Evolutionary conservation across 2,329 filamentous ascomycete genomes (phyloP).

Genomic region (Talaromyces marneffei): DNA sequence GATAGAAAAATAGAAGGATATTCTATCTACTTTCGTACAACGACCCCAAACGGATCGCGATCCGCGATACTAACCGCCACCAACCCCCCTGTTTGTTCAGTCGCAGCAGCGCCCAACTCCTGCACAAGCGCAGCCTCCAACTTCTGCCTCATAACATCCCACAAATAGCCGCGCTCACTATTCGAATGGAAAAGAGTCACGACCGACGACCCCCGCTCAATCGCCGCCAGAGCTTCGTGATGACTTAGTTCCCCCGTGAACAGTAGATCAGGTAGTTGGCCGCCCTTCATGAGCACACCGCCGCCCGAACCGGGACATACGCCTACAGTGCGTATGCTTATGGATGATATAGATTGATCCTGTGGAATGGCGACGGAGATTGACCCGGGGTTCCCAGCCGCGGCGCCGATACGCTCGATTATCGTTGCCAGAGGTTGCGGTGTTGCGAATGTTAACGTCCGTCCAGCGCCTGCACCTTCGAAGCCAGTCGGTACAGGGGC

Average conservation of each 20-base stretch:
- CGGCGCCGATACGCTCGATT: constrained; percentile 56
- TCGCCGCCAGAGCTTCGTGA: constrained; percentile 81
- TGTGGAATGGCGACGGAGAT: constrained; percentile 62
- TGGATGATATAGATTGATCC: constrained; percentile 47
- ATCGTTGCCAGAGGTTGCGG: constrained; percentile 52
- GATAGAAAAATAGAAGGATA: too few relatives aligned
- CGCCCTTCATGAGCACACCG: constrained; percentile 60
- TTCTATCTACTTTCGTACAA: constrained; percentile 32
- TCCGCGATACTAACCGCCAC: constrained; percentile 75
- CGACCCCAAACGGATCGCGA: constrained; percentile 80
- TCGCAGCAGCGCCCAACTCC: constrained; percentile 44
- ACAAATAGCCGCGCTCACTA: constrained; percentile 78
- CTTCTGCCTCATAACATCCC: constrained; percentile 61
- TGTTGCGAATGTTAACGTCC: constrained; percentile 51
- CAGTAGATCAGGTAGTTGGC: constrained; percentile 61
- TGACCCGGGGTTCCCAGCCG: constrained; percentile 61
- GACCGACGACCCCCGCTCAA: constrained; percentile 75
- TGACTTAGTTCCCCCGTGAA: constrained; percentile 93
- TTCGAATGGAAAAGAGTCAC: constrained; percentile 89
- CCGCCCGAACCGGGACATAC: constrained; percentile 88
- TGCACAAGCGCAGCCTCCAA: constrained; percentile 55
- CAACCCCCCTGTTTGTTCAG: constrained; percentile 31
- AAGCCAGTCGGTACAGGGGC: constrained; percentile 32
- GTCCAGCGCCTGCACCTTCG: constrained; percentile 55
- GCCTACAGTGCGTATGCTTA: constrained; percentile 63